Percentiles rank a stretch among this genome's conserved stretches.
These are phyloP conservation scores for Yamadazyma taylorii DNA, from an alignment of 1,139 yeast species.

Conservation along the genomic window DNA sequence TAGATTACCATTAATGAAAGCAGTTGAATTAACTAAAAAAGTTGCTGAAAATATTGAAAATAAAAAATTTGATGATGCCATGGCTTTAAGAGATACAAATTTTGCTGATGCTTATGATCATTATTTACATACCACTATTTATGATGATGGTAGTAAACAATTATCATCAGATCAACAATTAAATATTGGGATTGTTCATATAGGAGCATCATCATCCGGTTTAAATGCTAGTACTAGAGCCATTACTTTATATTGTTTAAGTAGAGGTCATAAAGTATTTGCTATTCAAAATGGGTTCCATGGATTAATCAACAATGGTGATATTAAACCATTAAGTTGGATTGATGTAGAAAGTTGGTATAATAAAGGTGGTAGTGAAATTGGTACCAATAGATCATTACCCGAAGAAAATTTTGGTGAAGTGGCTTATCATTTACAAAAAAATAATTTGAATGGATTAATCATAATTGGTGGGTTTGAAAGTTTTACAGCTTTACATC, in stretches of 20 bases:
- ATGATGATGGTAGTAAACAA: constrained; percentile 60
- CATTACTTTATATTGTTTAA: constrained; percentile 85
- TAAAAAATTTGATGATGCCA: constrained; percentile 64
- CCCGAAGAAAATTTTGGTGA: constrained; percentile 85
- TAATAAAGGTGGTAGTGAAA: constrained; percentile 88
- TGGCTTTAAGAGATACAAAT: constrained; percentile 77
- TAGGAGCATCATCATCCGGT: constrained; percentile 98
- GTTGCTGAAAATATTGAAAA: constrained; percentile 67
- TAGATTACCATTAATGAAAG: constrained; percentile 68
- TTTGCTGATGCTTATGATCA: constrained; percentile 77
- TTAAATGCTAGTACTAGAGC: constrained; percentile 92
- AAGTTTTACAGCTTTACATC: constrained; percentile 80
- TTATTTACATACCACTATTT: constrained; percentile 66
- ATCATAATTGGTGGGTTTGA: constrained; percentile 95
- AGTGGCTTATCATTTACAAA: constrained; percentile 88
- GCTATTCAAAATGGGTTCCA: constrained; percentile 91
- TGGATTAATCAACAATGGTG: constrained; percentile 83
- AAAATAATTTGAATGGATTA: constrained; percentile 80
- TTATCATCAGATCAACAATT: constrained; percentile 54
- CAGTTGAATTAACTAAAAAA: constrained; percentile 65
- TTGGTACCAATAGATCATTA: constrained; percentile 88
- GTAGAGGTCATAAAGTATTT: constrained; percentile 83
- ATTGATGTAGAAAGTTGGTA: constrained; percentile 88
- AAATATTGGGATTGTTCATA: constrained; percentile 79
- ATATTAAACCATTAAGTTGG: constrained; percentile 77